Percentiles rank a stretch among this genome's conserved stretches.
Conservation (phyloP, 768 basidiomycete species). For the Lanmaoa rubissima region DNA sequence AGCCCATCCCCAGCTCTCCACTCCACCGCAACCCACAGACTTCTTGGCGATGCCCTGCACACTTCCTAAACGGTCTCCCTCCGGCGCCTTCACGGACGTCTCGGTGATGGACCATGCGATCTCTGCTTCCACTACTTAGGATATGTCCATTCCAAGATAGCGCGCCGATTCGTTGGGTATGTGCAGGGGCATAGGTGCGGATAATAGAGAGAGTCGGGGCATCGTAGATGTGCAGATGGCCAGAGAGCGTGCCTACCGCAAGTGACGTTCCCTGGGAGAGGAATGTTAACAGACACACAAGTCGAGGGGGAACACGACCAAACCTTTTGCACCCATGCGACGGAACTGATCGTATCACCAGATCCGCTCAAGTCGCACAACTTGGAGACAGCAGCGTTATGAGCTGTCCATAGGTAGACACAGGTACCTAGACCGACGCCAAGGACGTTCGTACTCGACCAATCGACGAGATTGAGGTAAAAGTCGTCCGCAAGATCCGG, state of each 20-base stretch:
- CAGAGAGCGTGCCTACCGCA: conserved; percentile 90
- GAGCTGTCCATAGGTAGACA: conserved; percentile 97
- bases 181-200: conserved; percentile 83
- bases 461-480: conserved; percentile 96
- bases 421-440: conserved; percentile 90
- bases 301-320: not conserved
- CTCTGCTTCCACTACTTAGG: conserved; percentile 87
- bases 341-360: conserved; percentile 76
- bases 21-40: conserved; percentile 97
- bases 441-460: conserved; percentile 93
- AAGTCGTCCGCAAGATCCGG: conserved; percentile 98
- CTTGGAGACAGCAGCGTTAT: conserved; percentile 89
- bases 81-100: conserved; percentile 73
- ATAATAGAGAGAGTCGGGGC: conserved; percentile 70
- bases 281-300: not conserved
- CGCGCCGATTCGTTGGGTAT: conserved; percentile 86
- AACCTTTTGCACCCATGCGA: conserved; percentile 89
- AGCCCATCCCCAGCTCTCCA: conserved; percentile 28
- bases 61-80: conserved; percentile 66
- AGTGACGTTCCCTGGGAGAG: conserved; percentile 70
- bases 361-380: conserved; percentile 74
- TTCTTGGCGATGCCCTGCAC: conserved; percentile 82
- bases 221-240: conserved; percentile 91
- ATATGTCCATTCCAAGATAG: conserved; percentile 92
- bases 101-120: conserved; percentile 87